phyloP scores from a whole-genome alignment of 2,329 filamentous ascomycete genomes.

The Sporothrix curviconia region DNA sequence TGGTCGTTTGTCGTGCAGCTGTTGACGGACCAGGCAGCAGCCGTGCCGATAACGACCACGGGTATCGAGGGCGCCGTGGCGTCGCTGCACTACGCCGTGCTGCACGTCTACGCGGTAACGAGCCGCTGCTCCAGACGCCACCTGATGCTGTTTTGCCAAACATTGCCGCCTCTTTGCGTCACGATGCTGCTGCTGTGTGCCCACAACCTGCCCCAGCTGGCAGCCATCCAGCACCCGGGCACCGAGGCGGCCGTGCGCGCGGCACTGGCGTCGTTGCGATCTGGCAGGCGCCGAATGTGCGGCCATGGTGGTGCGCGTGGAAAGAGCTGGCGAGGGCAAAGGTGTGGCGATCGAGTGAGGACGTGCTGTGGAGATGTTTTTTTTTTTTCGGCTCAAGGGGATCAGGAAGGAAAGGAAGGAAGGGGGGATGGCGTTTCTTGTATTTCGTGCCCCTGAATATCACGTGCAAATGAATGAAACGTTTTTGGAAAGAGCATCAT shows the following conservation, averaged over 20 bases:
- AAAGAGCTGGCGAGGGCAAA: background rate
- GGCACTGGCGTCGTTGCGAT: background rate
- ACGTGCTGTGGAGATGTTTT: no score
- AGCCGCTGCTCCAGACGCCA: slow-evolving; percentile 18
- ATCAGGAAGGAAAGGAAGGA: no score
- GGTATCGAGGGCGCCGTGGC: background rate
- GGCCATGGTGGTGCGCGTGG: background rate
- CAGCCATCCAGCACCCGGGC: slow-evolving; percentile 8
- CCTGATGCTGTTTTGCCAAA: slow-evolving; percentile 19
- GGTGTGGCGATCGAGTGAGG: background rate
- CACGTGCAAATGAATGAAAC: no score
- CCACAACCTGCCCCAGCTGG: slow-evolving; percentile 10
- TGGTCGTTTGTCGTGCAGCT: slow-evolving; percentile 20
- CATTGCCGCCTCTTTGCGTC: slow-evolving; percentile 15
- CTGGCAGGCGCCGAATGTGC: background rate
- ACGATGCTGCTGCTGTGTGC: slow-evolving; percentile 19
- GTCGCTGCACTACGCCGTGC: slow-evolving; percentile 6
- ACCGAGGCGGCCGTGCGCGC: background rate
- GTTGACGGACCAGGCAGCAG: background rate
- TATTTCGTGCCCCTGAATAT: no score
- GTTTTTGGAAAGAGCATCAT: no score
- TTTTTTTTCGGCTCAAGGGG: no score
- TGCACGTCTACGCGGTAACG: slow-evolving; percentile 18
- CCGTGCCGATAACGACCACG: background rate
- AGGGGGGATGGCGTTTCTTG: no score